These are phyloP conservation scores for Mercurialis annua DNA, from an alignment of 345 rosid genomes.

Conservation along the genomic window DNA sequence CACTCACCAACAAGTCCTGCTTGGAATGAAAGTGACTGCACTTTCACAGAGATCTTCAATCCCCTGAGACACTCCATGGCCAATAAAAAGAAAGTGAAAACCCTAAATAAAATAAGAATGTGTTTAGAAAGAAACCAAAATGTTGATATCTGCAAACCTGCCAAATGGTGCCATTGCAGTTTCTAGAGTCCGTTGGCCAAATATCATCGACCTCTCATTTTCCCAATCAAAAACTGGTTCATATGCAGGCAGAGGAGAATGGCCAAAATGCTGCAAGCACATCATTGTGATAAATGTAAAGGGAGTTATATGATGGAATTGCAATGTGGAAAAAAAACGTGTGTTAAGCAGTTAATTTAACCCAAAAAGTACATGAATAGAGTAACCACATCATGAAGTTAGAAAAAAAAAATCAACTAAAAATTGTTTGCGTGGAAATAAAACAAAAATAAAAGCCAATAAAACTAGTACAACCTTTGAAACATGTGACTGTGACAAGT, in stretches of 20 bases:
- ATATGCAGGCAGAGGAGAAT: constrained; percentile 91
- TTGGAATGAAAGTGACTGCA: constrained; percentile 78
- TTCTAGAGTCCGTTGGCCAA: constrained; percentile 92
- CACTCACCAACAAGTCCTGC: constrained; percentile 86
- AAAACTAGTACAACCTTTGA: constrained; percentile 40
- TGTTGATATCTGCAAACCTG: constrained; percentile 40
- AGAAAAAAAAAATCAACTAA: constrained; percentile 2
- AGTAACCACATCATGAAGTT: neutral
- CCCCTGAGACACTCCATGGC: constrained; percentile 51
- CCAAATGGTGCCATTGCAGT: constrained; percentile 57
- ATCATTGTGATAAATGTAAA: constrained; percentile 11
- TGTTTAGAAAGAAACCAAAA: neutral
- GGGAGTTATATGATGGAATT: neutral
- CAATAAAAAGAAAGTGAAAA: constrained; percentile 11
- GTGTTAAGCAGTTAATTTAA: neutral
- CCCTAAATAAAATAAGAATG: neutral
- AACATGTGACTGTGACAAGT: constrained; percentile 25
- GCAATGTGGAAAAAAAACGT: neutral
- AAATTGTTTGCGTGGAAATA: too few species aligned
- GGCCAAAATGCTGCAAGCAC: constrained; percentile 74
- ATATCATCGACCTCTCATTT: constrained; percentile 82
- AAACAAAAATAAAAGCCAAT: neutral
- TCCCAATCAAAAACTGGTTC: constrained; percentile 99
- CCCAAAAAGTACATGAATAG: neutral
- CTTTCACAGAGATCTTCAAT: constrained; percentile 91